Evolutionary conservation across 768 basidiomycete species (phyloP), one percentile per base, ranked within the genome.

Genomic region (Collybia nuda): DNA sequence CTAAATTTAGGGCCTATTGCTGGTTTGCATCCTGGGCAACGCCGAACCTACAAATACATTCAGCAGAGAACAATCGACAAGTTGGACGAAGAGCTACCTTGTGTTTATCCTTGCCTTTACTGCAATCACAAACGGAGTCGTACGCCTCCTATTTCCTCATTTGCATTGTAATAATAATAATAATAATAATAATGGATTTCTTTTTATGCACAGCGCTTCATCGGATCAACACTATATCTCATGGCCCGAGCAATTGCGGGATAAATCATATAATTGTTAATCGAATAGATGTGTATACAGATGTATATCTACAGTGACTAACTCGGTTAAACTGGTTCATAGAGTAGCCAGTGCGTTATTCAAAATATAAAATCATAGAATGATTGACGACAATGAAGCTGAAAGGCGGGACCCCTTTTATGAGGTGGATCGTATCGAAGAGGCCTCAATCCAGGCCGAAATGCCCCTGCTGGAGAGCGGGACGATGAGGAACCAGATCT

Each of bases 71-170:
- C 70, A 67, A 32, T 67, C 76, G 5, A 67, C 80, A 44, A 82
- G 76, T 22, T 75, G 81, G 47, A 84, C 84, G 38, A 90, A 89
- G 62, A 78, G 72, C 28, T 93, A 94, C 66, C 75, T 94, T 67
- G 77, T 84, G 19, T 88, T 93, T 64, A 85, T 94, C 51, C 77
- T 95, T 21, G 76, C 78, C 11, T 92, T 93, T 59, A 90, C 91
- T 28, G 88, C 90, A 5, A 77, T 93, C 52, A 86, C 85, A 14
- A 91, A 88, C 60, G 65, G 76, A 40, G 82, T 87, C 64, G 73
- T 78, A 61, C 44, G 75, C 66, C 15, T 6, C 17, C 6, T 17
- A 19, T 54, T 28, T 55, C 24, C 45, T 47, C 43, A 44, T 41
- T 50, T n/a, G 41, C 43, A 39, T 40, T 28, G 1, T 50, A 39